Conservation (phyloP, 2,329 filamentous ascomycete genomes). For the Esteya vermicola region DNA sequence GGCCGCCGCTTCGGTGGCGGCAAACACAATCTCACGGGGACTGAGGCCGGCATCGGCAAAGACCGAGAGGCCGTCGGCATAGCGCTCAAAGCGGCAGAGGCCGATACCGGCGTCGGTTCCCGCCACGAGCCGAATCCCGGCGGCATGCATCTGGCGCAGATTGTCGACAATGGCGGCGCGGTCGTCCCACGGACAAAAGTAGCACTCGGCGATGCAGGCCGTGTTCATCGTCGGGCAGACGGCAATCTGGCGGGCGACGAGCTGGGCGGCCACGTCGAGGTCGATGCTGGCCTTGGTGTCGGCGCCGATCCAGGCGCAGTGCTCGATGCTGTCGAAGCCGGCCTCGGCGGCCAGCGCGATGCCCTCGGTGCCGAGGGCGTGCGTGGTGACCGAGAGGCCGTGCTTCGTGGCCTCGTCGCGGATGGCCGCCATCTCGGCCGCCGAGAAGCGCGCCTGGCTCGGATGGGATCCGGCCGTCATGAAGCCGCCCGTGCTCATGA, state of each 20-base stretch:
- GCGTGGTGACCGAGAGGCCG: conserved; percentile 7
- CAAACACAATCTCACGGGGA: conserved; percentile 4
- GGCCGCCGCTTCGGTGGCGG: conserved; percentile 5
- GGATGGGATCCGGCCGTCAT: conserved; percentile 9
- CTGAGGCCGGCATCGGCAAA: conserved; percentile 7
- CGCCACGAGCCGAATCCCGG: conserved; percentile 5
- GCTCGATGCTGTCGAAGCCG: conserved; percentile 9
- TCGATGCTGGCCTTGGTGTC: conserved; percentile 5
- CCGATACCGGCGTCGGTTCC: conserved; percentile 6
- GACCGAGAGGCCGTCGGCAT: conserved; percentile 7
- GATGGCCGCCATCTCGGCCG: conserved; percentile 8
- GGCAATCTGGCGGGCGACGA: conserved; percentile 6
- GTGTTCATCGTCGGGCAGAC: conserved; percentile 11
- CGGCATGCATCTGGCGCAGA: conserved; percentile 4
- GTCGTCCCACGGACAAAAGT: conserved; percentile 9
- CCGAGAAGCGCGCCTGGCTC: conserved; percentile 4
- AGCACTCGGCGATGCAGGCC: conserved; percentile 7
- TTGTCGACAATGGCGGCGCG: conserved; percentile 6
- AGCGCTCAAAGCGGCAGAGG: conserved; percentile 8
- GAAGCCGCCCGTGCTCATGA: conserved; percentile 9
- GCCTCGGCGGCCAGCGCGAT: conserved; percentile 8
- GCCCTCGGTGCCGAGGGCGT: conserved; percentile 8
- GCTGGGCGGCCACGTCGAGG: conserved; percentile 4
- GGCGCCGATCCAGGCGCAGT: conserved; percentile 7
- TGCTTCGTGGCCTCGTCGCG: conserved; percentile 6